A percentile compares a stretch with the other conserved stretches of the same genome.
Conservation (phyloP, 306 rosid species). For the Begonia masoniana region DNA sequence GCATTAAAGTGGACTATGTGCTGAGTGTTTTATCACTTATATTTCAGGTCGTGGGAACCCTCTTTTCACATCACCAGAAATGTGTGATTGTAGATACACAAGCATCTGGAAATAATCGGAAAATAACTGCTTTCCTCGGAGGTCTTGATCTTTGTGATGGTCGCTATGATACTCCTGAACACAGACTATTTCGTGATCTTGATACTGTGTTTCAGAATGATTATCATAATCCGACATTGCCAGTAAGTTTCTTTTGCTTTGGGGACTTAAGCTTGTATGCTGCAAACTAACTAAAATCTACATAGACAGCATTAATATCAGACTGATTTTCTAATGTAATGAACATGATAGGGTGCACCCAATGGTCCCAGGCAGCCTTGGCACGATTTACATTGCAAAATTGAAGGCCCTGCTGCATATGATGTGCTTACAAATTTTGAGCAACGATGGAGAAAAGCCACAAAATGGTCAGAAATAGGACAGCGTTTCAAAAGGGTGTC, state of each 20-base stretch:
- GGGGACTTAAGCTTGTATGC: neutral
- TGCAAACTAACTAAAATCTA: neutral
- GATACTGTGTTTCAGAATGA: slow-evolving; percentile 63
- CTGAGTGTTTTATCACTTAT: slow-evolving; percentile 12
- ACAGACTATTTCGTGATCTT: slow-evolving; percentile 49
- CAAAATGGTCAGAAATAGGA: slow-evolving; percentile 75
- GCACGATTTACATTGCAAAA: slow-evolving; percentile 94
- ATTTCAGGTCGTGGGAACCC: slow-evolving; percentile 91
- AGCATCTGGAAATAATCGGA: slow-evolving; percentile 76
- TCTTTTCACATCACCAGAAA: slow-evolving; percentile 94
- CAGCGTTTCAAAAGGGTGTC: slow-evolving; percentile 55
- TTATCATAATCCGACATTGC: slow-evolving; percentile 79
- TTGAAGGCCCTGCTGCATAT: slow-evolving; percentile 95
- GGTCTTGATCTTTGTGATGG: slow-evolving; percentile 98
- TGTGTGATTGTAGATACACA: slow-evolving; percentile 90
- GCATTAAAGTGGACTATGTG: slow-evolving; percentile 4
- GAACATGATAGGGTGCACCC: slow-evolving; percentile 38
- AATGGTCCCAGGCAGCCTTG: slow-evolving; percentile 90
- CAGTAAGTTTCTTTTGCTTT: slow-evolving; percentile 46
- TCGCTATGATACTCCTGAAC: slow-evolving; percentile 94
- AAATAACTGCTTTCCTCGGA: slow-evolving; percentile 84
- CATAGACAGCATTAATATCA: neutral
- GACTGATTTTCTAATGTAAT: neutral
- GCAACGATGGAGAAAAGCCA: slow-evolving; percentile 92
- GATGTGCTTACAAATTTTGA: slow-evolving; percentile 91